Evolutionary conservation across 1,284 basidiomycete genomes (phyloP).

Genomic region (Cutaneotrichosporon cavernicola): DNA sequence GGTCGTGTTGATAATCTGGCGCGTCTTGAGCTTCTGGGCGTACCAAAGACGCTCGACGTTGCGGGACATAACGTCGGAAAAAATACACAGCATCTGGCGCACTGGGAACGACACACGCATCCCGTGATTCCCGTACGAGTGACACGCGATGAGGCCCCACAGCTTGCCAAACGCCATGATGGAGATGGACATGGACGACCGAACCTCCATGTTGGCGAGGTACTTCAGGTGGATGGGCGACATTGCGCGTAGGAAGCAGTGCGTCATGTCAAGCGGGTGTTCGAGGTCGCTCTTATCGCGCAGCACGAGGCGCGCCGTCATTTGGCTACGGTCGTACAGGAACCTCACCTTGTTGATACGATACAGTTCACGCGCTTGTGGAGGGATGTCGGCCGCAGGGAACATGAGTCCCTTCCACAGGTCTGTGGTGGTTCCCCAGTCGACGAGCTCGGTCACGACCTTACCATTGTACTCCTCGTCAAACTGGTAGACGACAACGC

Average conservation of each 20-base stretch:
- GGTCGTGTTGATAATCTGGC: slow-evolving; percentile 59
- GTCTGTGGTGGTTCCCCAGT: slow-evolving; percentile 77
- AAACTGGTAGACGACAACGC: slow-evolving; percentile 81
- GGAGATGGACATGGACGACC: slow-evolving; percentile 82
- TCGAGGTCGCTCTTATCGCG: slow-evolving; percentile 66
- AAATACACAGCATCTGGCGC: slow-evolving; percentile 73
- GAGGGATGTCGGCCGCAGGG: slow-evolving; percentile 60
- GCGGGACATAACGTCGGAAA: slow-evolving; percentile 78
- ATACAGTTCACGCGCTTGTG: slow-evolving; percentile 61
- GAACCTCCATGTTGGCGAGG: slow-evolving; percentile 74
- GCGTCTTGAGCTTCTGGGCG: slow-evolving; percentile 70
- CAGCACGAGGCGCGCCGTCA: slow-evolving; percentile 74
- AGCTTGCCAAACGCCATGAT: slow-evolving; percentile 79
- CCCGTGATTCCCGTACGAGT: slow-evolving; percentile 73
- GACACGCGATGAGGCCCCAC: slow-evolving; percentile 82
- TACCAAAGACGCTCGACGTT: slow-evolving; percentile 82
- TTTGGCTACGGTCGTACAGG: slow-evolving; percentile 74
- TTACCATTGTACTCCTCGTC: slow-evolving; percentile 60
- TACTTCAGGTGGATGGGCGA: slow-evolving; percentile 83
- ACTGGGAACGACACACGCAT: slow-evolving; percentile 84
- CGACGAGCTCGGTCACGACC: slow-evolving; percentile 78
- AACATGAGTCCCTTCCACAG: slow-evolving; percentile 65
- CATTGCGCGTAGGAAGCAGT: slow-evolving; percentile 83
- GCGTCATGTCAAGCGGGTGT: slow-evolving; percentile 80
- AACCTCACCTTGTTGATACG: slow-evolving; percentile 73